Percentiles rank a stretch among this genome's conserved stretches.
Evolutionary conservation across 352 stramenopile species (phyloP).

Genomic region (Pythium sp.): DNA sequence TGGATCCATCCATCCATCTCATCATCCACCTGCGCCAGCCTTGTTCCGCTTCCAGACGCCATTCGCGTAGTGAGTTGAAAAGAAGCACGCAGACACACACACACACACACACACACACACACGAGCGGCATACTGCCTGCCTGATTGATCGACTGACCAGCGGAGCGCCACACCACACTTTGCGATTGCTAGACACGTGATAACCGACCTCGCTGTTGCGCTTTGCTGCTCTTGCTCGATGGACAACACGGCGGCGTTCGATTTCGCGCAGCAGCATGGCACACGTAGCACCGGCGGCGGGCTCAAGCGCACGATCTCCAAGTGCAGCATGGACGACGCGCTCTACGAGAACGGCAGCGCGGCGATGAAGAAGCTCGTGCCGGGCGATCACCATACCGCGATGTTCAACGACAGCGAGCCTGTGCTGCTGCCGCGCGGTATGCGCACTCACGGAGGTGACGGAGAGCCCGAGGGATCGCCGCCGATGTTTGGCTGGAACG

Average conservation of each 20-base stretch:
- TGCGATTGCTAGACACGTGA: constrained; percentile 1
- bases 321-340: constrained; percentile 56
- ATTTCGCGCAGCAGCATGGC: constrained; percentile 5
- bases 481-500: constrained; percentile 30
- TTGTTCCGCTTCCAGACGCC: too few relatives aligned
- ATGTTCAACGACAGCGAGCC: constrained; percentile 28
- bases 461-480: constrained; percentile 38
- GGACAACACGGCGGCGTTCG: constrained; percentile 9
- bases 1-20: too few relatives aligned
- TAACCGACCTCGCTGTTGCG: too few relatives aligned
- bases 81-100: too few relatives aligned
- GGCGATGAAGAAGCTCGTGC: constrained; percentile 44
- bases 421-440: constrained; percentile 42
- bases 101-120: too few relatives aligned
- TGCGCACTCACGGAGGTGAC: constrained; percentile 9
- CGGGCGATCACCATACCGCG: constrained; percentile 4
- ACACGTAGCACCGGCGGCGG: neutral
- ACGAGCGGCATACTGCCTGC: too few relatives aligned
- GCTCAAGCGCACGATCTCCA: constrained; percentile 80
- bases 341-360: constrained; percentile 21
- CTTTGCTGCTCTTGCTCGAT: neutral
- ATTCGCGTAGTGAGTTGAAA: too few relatives aligned
- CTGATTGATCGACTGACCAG: too few relatives aligned
- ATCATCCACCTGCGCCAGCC: too few relatives aligned
- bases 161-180: neutral